Percentiles rank a stretch among this genome's conserved stretches.
Conservation (phyloP, 768 basidiomycete genomes). For the Termitomyces sp. region DNA sequence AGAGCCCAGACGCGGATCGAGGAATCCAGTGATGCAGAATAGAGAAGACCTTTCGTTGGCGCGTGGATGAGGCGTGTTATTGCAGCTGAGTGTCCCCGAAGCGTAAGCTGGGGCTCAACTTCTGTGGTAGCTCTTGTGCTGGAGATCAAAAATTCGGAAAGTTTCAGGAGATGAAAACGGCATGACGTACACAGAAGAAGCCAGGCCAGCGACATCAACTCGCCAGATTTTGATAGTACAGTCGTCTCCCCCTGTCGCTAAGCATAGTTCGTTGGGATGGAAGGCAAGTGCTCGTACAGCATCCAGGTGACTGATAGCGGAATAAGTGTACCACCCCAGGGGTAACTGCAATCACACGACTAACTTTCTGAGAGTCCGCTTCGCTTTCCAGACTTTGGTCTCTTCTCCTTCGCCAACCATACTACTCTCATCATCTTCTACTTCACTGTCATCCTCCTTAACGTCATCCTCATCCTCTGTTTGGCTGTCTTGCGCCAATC, state of each 20-base stretch:
- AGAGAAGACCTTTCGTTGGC: slow-evolving; percentile 71
- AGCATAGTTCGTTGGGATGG: slow-evolving; percentile 78
- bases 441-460: slow-evolving; percentile 57
- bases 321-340: slow-evolving; percentile 17
- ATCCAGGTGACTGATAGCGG: slow-evolving; percentile 75
- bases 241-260: slow-evolving; percentile 95
- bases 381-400: slow-evolving; percentile 79
- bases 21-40: slow-evolving; percentile 91
- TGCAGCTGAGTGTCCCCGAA: slow-evolving; percentile 89
- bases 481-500: slow-evolving; percentile 36
- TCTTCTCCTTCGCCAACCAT: slow-evolving; percentile 68
- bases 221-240: slow-evolving; percentile 96
- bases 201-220: slow-evolving; percentile 71
- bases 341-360: slow-evolving; percentile 31
- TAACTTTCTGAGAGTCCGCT: slow-evolving; percentile 86
- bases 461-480: slow-evolving; percentile 22
- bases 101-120: slow-evolving; percentile 89
- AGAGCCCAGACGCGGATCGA: slow-evolving; percentile 91
- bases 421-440: slow-evolving; percentile 68
- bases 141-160: slow-evolving; percentile 18
- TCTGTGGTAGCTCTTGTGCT: slow-evolving; percentile 78
- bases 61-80: slow-evolving; percentile 85
- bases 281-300: slow-evolving; percentile 88
- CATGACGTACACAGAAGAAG: slow-evolving; percentile 70
- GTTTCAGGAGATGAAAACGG: slow-evolving; percentile 10